phyloP scores from a whole-genome alignment of 2,329 filamentous ascomycete species.

The Zasmidium angulare region DNA sequence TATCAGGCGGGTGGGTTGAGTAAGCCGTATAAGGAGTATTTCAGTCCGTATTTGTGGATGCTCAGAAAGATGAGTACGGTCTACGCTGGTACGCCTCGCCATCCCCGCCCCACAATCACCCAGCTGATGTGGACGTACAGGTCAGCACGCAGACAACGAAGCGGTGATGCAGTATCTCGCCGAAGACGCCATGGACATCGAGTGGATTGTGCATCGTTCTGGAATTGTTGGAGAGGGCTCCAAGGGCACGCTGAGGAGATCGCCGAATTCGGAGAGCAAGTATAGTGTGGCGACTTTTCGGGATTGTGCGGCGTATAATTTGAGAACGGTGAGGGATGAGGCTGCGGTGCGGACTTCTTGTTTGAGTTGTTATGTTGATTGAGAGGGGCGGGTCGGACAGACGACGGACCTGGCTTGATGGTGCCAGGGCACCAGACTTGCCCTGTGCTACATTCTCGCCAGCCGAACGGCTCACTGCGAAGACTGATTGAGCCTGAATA shows the following conservation, averaged over 20 bases:
- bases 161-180: slow-evolving; percentile 16
- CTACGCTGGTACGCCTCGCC: background rate
- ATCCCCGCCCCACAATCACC: background rate
- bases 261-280: background rate
- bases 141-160: slow-evolving; percentile 19
- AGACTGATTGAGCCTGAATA: too few species aligned
- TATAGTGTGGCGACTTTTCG: background rate
- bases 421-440: too few species aligned
- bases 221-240: background rate
- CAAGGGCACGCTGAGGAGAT: background rate
- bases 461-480: too few species aligned
- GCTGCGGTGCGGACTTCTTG: background rate
- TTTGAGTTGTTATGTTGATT: background rate
- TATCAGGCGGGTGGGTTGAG: slow-evolving; percentile 13
- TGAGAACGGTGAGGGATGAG: background rate
- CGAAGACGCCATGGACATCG: slow-evolving; percentile 12
- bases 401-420: too few species aligned
- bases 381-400: too few species aligned
- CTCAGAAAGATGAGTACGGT: slow-evolving; percentile 1
- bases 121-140: background rate
- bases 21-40: slow-evolving; percentile 3
- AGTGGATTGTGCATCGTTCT: slow-evolving; percentile 7
- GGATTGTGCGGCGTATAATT: background rate
- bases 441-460: too few species aligned
- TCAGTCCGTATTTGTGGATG: background rate